These are phyloP conservation scores for Daldinia bambusicola DNA, from an alignment of 495 filamentous ascomycete genomes.

Conservation along the genomic window DNA sequence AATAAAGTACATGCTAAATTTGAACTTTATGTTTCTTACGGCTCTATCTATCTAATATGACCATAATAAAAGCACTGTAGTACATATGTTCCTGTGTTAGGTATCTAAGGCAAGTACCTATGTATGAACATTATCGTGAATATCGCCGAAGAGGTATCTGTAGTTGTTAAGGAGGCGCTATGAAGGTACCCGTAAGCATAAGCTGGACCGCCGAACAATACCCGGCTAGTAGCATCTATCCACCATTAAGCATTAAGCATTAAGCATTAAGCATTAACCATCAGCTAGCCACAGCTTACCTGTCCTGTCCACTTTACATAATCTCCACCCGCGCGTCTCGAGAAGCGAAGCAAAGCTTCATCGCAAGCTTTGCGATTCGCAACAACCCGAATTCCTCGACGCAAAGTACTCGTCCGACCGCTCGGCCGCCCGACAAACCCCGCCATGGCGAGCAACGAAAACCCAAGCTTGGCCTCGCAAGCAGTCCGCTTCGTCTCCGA, in stretches of 20 bases:
- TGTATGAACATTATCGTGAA: no score
- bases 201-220: not conserved
- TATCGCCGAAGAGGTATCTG: no score
- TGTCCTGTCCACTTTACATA: conserved; percentile 24
- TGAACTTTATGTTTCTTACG: no score
- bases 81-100: no score
- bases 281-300: no score
- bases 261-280: no score
- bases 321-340: conserved; percentile 25
- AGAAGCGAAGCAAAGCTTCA: conserved; percentile 8
- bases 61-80: no score
- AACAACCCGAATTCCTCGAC: not conserved
- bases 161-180: not conserved
- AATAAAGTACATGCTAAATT: no score
- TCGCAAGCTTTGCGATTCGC: conserved; percentile 2
- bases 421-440: conserved; percentile 18
- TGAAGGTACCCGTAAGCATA: not conserved
- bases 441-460: conserved; percentile 37
- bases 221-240: conserved; percentile 10
- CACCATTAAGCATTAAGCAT: not conserved
- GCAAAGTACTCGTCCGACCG: no score
- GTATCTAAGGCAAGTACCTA: no score
- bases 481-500: conserved; percentile 43
- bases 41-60: no score
- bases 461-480: conserved; percentile 40